These are phyloP conservation scores for Tolypocladium cylindrosporum DNA, from an alignment of 2,329 filamentous ascomycete genomes.

Conservation along the genomic window DNA sequence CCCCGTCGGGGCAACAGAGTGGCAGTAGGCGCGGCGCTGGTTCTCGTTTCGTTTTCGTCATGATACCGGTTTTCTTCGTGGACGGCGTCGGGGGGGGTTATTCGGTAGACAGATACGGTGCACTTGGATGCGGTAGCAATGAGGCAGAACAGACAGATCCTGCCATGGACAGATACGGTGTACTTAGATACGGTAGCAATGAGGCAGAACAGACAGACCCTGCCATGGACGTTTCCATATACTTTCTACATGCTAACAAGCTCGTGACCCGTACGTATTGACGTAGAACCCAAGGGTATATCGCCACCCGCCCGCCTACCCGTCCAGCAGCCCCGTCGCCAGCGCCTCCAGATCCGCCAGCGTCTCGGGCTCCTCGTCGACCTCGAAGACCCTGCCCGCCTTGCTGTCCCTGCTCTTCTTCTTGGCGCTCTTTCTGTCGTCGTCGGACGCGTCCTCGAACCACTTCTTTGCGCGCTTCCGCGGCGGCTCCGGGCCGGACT, in stretches of 20 bases:
- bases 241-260: not conserved
- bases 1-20: not conserved
- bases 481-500: constrained; percentile 32
- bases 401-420: constrained; percentile 31
- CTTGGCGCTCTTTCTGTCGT: constrained; percentile 18
- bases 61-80: not conserved
- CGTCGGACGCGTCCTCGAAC: constrained; percentile 63
- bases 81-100: not conserved
- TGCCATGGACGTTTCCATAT: not conserved
- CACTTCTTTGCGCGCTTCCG: constrained; percentile 62
- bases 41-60: not conserved
- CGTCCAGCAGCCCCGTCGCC: constrained; percentile 60
- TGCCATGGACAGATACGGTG: not conserved
- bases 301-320: constrained; percentile 10
- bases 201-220: not conserved
- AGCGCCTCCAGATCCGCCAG: constrained; percentile 70
- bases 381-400: constrained; percentile 48
- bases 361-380: constrained; percentile 62
- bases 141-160: not conserved
- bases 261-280: not conserved
- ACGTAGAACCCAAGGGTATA: not conserved
- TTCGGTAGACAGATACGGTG: not conserved
- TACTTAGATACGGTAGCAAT: not conserved
- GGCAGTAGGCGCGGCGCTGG: not conserved
- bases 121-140: not conserved